Percentiles rank a stretch among this genome's conserved stretches.
Conservation (phyloP, 2,329 filamentous ascomycete genomes). For the Paraphaeosphaeria minitans region DNA sequence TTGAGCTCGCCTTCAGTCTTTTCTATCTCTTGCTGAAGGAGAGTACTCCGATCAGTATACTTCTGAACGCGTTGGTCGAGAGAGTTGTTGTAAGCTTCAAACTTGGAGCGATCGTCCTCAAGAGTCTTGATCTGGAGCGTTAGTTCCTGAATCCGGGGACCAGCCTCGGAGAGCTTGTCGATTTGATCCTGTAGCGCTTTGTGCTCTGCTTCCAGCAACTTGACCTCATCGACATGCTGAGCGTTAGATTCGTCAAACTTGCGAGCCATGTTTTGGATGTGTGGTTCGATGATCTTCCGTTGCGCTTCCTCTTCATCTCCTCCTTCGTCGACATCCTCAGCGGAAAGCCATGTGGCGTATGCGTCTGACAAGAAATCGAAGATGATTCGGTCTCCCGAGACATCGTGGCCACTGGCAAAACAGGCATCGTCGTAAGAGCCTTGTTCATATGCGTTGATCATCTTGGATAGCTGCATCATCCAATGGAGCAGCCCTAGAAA, state of each 20-base stretch:
- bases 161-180: constrained; percentile 84
- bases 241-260: constrained; percentile 87
- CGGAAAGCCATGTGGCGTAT: constrained; percentile 91
- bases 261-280: constrained; percentile 83
- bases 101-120: constrained; percentile 92
- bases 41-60: constrained; percentile 78
- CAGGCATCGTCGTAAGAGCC: constrained; percentile 91
- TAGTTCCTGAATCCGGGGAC: constrained; percentile 79
- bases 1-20: constrained; percentile 87
- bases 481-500: constrained; percentile 94
- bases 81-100: constrained; percentile 89
- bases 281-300: constrained; percentile 71
- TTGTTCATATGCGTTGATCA: constrained; percentile 81
- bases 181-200: constrained; percentile 81
- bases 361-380: constrained; percentile 89
- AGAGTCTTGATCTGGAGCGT: constrained; percentile 92
- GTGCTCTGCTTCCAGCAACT: constrained; percentile 85
- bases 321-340: constrained; percentile 75
- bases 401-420: constrained; percentile 83
- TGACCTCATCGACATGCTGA: constrained; percentile 81
- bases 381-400: constrained; percentile 88
- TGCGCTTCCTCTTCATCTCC: constrained; percentile 81
- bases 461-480: constrained; percentile 97
- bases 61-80: constrained; percentile 87
- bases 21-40: constrained; percentile 84